Base-by-base conservation (phyloP, 1,139 yeast genomes). In the Ashbya aceris region DNA sequence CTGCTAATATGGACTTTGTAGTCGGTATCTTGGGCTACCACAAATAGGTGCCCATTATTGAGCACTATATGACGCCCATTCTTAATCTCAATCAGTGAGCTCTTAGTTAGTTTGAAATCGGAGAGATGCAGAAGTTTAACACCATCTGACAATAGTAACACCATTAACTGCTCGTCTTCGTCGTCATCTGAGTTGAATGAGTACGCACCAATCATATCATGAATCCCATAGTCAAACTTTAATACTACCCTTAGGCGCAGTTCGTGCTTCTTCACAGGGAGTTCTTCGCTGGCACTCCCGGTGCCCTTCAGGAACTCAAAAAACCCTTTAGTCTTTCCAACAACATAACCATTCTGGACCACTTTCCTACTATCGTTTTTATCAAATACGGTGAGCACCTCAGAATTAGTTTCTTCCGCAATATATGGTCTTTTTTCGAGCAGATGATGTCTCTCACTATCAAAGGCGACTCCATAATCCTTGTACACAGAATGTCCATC, bases 301-400 rank as follows among this genome's bases (percentile, higher is more conserved):
- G 40, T 44, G 9, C 47, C 42, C 7, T 49, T 43, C 31, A 56
- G 29, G 39, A 58, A 49, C 34, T 59, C 61, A 30, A 67, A 54
- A 40, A 65, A 54, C 6, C 62, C 50, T 33, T 48, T 49, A 20
- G 60, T 64, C 32, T 56, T 62, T 29, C 58, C 57, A 17, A 65
- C 47, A 1, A 72, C 71, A 27, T 61, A 61, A 0, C 77, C 78
- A 51, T 71, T 72, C 49, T 74, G 79, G 17, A 73, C 56, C 8
- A 72, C 46, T 42, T 57, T 64, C 1, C 69, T 69, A 14, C 56
- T 45, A 29, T 53, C 64, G 12, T 45, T 51, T 32, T 53, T 61
- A 32, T 67, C 65, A 49, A 61, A 72, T 0, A 72, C 67, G 0
- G 67, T 60, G 12, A 73, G 52, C 5, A 68, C 47, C 45, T 73